These are phyloP conservation scores for Antonospora locustae DNA, from an alignment of 371 early-diverging fungal genomes.

Conservation along the genomic window DNA sequence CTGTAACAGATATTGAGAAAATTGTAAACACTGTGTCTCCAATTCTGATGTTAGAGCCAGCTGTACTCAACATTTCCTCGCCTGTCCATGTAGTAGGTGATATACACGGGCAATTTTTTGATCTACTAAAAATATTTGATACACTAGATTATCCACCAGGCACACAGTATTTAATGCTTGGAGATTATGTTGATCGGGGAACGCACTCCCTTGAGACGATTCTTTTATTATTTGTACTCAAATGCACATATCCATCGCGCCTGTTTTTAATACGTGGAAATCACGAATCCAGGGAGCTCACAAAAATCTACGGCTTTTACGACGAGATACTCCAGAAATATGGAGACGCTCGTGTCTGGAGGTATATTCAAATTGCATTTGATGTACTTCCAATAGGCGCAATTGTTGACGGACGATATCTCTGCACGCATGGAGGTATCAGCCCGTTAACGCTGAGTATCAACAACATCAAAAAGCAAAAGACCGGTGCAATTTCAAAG, in stretches of 20 bases:
- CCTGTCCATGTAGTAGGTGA: slow-evolving; percentile 67
- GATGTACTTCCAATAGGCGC: slow-evolving; percentile 41
- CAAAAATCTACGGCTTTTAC: slow-evolving; percentile 53
- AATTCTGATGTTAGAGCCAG: slow-evolving; percentile 48
- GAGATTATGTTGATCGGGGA: slow-evolving; percentile 55
- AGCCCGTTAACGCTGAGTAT: slow-evolving; percentile 48
- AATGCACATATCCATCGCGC: slow-evolving; percentile 50
- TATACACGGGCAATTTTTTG: slow-evolving; percentile 93
- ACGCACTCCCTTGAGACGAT: slow-evolving; percentile 48
- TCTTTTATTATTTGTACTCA: slow-evolving; percentile 48
- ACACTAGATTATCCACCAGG: slow-evolving; percentile 71
- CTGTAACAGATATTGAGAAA: too few species aligned
- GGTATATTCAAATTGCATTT: slow-evolving; percentile 50
- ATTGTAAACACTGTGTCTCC: slow-evolving; percentile 43
- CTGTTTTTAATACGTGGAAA: slow-evolving; percentile 52
- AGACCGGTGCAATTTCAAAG: slow-evolving; percentile 30
- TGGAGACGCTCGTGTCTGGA: slow-evolving; percentile 32
- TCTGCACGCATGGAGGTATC: slow-evolving; percentile 55
- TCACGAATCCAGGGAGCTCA: slow-evolving; percentile 51
- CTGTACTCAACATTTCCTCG: slow-evolving; percentile 34
- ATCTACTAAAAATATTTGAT: slow-evolving; percentile 88
- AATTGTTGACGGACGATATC: slow-evolving; percentile 47
- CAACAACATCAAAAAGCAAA: slow-evolving; percentile 39
- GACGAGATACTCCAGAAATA: slow-evolving; percentile 51
- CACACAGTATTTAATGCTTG: slow-evolving; percentile 50